These are phyloP conservation scores for Lentinula lateritia DNA, from an alignment of 768 basidiomycete species.

Conservation along the genomic window DNA sequence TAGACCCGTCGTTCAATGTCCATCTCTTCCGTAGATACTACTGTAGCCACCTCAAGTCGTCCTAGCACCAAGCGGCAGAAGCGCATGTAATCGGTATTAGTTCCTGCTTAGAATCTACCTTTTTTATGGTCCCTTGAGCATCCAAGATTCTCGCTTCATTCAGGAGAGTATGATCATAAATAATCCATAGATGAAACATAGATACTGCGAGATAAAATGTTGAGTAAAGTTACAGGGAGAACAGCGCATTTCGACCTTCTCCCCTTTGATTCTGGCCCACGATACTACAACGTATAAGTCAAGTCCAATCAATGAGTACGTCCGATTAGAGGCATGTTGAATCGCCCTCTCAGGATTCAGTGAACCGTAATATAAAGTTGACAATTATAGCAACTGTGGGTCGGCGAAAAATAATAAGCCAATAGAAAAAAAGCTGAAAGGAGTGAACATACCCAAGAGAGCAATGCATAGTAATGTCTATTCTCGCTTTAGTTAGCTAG, in stretches of 20 bases:
- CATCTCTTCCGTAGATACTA: constrained; percentile 70
- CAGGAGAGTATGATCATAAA: not conserved
- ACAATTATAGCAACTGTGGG: constrained; percentile 70
- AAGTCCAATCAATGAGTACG: not conserved
- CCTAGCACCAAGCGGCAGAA: constrained; percentile 56
- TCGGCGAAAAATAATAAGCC: constrained; percentile 10
- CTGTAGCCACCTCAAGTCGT: constrained; percentile 43
- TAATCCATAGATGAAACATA: not conserved
- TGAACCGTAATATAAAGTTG: constrained; percentile 83
- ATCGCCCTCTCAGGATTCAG: constrained; percentile 25
- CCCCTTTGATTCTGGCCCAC: too few relatives aligned
- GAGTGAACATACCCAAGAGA: constrained; percentile 54
- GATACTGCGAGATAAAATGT: not conserved
- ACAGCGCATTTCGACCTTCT: too few relatives aligned
- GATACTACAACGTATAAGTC: too few relatives aligned
- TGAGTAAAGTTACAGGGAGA: not conserved
- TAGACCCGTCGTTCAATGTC: constrained; percentile 65
- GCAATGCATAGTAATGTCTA: constrained; percentile 83
- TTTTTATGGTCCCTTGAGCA: too few relatives aligned
- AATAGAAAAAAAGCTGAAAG: not conserved
- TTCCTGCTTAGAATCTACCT: not conserved
- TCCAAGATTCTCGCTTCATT: too few relatives aligned
- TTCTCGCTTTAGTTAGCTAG: constrained; percentile 9
- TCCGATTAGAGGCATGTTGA: not conserved
- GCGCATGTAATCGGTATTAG: constrained; percentile 27